Conservation (phyloP, 176 grass and related monocot genomes). For the Sorghum bicolor region Sorghum_bicolor_NCBIv3 NC_012878.2:53796001-53796500, state of each 20-base stretch:
- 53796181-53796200: slow-evolving; percentile 19
- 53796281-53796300: slow-evolving; percentile 20
- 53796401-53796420: slow-evolving; percentile 32
- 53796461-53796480: slow-evolving; percentile 31
- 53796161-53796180: slow-evolving; percentile 32
- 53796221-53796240: slow-evolving; percentile 7
- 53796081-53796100: slow-evolving; percentile 28
- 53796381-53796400: slow-evolving; percentile 10
- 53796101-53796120: slow-evolving; percentile 3
- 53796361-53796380: slow-evolving; percentile 9
- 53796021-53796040: slow-evolving; percentile 30
- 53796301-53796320: slow-evolving; percentile 33
- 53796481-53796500: slow-evolving; percentile 22
- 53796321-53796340: slow-evolving; percentile 30
- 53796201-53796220: slow-evolving; percentile 21
- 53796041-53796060: slow-evolving; percentile 26
- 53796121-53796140: slow-evolving; percentile 35
- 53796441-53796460: slow-evolving; percentile 9
- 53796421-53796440: slow-evolving; percentile 29
- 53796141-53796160: slow-evolving; percentile 21
- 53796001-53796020: slow-evolving; percentile 35
- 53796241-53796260: slow-evolving; percentile 35
- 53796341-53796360: slow-evolving; percentile 24
- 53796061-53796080: slow-evolving; percentile 32
- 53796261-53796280: slow-evolving; percentile 26